Percentiles rank a stretch among this genome's conserved stretches.
Evolutionary conservation across 768 basidiomycete genomes (phyloP).

Genomic region (Boletus insuetus): DNA sequence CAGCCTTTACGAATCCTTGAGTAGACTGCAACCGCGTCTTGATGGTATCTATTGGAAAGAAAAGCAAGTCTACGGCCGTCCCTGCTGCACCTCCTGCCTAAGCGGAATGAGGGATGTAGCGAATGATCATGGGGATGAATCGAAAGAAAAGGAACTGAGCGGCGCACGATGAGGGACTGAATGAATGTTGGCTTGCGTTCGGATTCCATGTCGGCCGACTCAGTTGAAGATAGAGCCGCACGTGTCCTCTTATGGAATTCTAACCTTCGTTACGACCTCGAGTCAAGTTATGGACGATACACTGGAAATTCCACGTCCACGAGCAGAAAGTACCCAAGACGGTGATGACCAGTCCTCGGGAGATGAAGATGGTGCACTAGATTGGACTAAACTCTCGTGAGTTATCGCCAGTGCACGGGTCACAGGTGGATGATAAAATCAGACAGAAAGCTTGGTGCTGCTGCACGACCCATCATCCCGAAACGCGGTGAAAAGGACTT

Average conservation of each 20-base stretch:
- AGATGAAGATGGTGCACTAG: constrained; percentile 74
- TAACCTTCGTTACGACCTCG: no score
- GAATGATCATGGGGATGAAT: constrained; percentile 11
- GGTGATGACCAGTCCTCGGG: constrained; percentile 53
- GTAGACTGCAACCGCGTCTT: constrained; percentile 93
- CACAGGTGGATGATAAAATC: constrained; percentile 3
- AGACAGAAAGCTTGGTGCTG: constrained; percentile 22
- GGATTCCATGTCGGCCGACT: constrained; percentile 22
- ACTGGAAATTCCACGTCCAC: constrained; percentile 42
- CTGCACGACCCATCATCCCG: constrained; percentile 73
- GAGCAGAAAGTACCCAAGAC: constrained; percentile 13
- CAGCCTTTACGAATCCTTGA: constrained; percentile 80
- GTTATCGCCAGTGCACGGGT: constrained; percentile 12
- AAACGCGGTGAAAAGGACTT: constrained; percentile 98
- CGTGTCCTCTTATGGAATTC: constrained; percentile 12
- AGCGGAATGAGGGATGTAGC: constrained; percentile 5
- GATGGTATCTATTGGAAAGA: constrained; percentile 96
- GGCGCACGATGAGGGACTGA: constrained; percentile 47
- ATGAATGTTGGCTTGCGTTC: constrained; percentile 40
- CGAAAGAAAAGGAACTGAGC: constrained; percentile 5
- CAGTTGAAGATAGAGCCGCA: constrained; percentile 1
- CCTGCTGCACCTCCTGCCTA: constrained; percentile 92
- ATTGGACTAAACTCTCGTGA: constrained; percentile 79
- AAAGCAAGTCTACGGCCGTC: constrained; percentile 88
- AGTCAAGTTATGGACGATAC: constrained; percentile 56